Evolutionary conservation across 2,329 filamentous ascomycete species (phyloP).

Genomic region (Pseudogymnoascus sp.): DNA sequence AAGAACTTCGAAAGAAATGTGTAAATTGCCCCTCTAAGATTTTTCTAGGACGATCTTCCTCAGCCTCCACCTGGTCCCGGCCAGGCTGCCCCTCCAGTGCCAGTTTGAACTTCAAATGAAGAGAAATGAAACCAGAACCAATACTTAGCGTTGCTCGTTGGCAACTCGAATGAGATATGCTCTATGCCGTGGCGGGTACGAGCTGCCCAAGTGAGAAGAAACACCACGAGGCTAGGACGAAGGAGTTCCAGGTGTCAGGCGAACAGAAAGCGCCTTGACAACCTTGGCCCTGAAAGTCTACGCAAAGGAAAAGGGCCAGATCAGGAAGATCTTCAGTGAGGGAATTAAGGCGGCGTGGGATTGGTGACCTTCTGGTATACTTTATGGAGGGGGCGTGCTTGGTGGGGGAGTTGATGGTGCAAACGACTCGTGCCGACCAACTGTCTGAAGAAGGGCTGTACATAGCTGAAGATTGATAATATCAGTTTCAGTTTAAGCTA

Average conservation of each 20-base stretch:
- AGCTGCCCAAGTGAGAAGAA: background rate
- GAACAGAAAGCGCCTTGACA: background rate
- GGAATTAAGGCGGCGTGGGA: background rate
- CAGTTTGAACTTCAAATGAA: background rate
- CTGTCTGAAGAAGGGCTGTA: background rate
- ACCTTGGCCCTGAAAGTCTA: background rate
- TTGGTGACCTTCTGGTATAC: background rate
- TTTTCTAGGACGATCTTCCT: constrained; percentile 40
- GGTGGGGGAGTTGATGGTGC: background rate
- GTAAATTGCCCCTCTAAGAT: background rate
- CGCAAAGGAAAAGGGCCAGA: background rate
- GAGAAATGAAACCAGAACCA: background rate
- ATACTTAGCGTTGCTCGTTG: background rate
- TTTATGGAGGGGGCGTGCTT: background rate
- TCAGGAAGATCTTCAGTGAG: background rate
- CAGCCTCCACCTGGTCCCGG: constrained; percentile 28
- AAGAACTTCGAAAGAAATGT: constrained; percentile 26
- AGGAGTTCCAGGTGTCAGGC: background rate
- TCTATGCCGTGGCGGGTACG: background rate
- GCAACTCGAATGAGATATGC: background rate
- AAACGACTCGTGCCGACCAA: background rate
- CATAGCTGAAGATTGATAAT: background rate
- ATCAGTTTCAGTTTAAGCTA: background rate
- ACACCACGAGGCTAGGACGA: background rate
- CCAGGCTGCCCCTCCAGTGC: constrained; percentile 20